Conservation (phyloP, 179 eudicot genomes). For the Beta macrorhiza region DNA sequence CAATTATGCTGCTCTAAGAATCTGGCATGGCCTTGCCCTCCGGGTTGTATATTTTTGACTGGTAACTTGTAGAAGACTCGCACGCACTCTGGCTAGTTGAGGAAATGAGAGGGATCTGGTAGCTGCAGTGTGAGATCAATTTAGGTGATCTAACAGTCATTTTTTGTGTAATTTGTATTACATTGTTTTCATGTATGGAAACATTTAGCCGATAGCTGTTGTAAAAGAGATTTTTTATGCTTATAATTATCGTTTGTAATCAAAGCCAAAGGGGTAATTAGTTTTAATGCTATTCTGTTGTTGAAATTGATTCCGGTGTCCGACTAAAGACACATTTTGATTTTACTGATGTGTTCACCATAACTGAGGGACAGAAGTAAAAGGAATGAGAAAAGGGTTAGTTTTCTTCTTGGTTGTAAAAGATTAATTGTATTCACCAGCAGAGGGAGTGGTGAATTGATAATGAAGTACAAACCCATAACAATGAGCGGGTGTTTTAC, state of each 20-base stretch:
- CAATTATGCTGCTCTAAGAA: slow-evolving; percentile 1
- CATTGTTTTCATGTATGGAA: slow-evolving; percentile 20
- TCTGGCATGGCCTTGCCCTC: slow-evolving; percentile 8
- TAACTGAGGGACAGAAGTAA: too few species aligned
- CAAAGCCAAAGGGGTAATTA: not conserved
- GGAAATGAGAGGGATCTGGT: slow-evolving; percentile 7
- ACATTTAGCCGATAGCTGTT: slow-evolving; percentile 18
- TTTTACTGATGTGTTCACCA: not conserved
- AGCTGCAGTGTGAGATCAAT: slow-evolving; percentile 22
- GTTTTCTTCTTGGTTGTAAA: too few species aligned
- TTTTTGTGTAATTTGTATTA: slow-evolving; percentile 27
- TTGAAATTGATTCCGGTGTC: not conserved
- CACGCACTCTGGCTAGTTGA: not conserved
- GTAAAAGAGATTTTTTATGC: slow-evolving; percentile 10
- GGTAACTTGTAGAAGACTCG: slow-evolving; percentile 26
- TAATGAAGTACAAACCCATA: too few species aligned
- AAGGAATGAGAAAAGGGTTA: too few species aligned
- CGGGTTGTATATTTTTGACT: slow-evolving; percentile 35
- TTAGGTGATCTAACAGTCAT: slow-evolving; percentile 23
- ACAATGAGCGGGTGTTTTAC: too few species aligned
- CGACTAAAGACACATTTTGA: not conserved
- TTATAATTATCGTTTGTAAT: slow-evolving; percentile 8
- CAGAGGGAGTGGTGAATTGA: too few species aligned
- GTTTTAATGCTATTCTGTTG: not conserved
- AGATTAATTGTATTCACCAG: too few species aligned